A percentile compares a stretch with the other conserved stretches of the same genome.
These are phyloP conservation scores for Paecilomyces variotii DNA, from an alignment of 2,329 filamentous ascomycete species.

Conservation along the genomic window DNA sequence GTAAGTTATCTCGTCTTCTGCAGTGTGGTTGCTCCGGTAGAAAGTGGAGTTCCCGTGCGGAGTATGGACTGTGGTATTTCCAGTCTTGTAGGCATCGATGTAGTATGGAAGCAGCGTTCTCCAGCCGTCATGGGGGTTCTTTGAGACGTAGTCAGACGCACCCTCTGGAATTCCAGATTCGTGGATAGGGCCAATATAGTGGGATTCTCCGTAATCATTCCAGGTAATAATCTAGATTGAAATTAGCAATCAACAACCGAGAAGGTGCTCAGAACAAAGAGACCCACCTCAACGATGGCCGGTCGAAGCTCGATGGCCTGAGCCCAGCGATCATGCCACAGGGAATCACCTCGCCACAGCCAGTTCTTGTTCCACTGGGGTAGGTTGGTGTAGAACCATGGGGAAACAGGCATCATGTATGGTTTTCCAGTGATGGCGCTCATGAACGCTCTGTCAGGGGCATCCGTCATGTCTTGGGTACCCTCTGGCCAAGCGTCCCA, in stretches of 20 bases:
- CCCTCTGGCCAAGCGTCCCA: conserved; percentile 39
- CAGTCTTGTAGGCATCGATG: conserved; percentile 28
- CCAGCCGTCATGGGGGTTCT: conserved; percentile 25
- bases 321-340: conserved; percentile 55
- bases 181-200: conserved; percentile 48
- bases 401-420: conserved; percentile 49
- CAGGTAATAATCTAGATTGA: conserved; percentile 46
- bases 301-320: conserved; percentile 45
- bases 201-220: conserved; percentile 56
- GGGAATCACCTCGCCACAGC: conserved; percentile 52
- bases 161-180: conserved; percentile 40
- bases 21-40: conserved; percentile 6
- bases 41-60: conserved; percentile 33
- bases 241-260: not conserved
- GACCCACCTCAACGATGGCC: conserved; percentile 39
- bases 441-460: conserved; percentile 35
- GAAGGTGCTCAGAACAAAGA: not conserved
- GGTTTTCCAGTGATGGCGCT: conserved; percentile 25
- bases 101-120: conserved; percentile 24
- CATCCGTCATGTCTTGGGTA: conserved; percentile 27
- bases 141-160: conserved; percentile 27
- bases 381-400: conserved; percentile 53
- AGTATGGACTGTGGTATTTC: conserved; percentile 20
- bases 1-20: conserved; percentile 22
- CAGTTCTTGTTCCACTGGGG: conserved; percentile 53